Base-by-base conservation (phyloP, 371 early-diverging fungal genomes). In the Apophysomyces trapeziformis region DNA sequence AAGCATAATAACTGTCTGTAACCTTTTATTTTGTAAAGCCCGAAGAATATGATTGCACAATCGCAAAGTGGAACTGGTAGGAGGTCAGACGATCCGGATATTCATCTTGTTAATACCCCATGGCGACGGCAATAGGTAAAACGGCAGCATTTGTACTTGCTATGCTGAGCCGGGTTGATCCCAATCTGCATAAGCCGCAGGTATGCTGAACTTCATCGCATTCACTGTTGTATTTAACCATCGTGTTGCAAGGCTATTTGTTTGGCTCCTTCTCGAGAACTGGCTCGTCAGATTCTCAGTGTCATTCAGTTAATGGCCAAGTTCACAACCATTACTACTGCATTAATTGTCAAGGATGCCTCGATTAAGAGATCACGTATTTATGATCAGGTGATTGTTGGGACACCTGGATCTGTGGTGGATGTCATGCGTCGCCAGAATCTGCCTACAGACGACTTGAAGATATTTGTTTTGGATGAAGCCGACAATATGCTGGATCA, bases 71-170 rank as follows among this genome's bases (percentile, higher is more conserved):
- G 81, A 60, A 81, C 81, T 14, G 80, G 72, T 43, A 63, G 26
- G 26, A 8, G 35, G 21, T 11, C 21, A 6, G 68, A 26, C 32
- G 32, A 26, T 46, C 60, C 2, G 57, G 74, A 71, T 26, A 77
- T 87, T 13, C 75, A 74, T 63, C 93, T 96, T 72, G 90, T 0
- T 93, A 91, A 93, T 59, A 93, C 94, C 94, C 74, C 2, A 43
- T 18, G 5, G 4, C 5, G 11, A 90, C 92, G 2, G 90, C 94
- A 61, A 93, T 97, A 0, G 99, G 99, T 54, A 99, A 99, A 79
- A 99, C 99, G 8, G 98, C 99, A 2, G 99, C 99, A 1, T 97
- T 98, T 75, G 92, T 90, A 0, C 80, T 98, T 60, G 91, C 94
- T 0, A 96, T 98, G 90, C 79, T 97, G 38, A 85, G 87, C 59